Percentiles rank a stretch among this genome's conserved stretches.
These are phyloP conservation scores for Cladophialophora exuberans DNA, from an alignment of 2,329 filamentous ascomycete species.

Conservation along the genomic window DNA sequence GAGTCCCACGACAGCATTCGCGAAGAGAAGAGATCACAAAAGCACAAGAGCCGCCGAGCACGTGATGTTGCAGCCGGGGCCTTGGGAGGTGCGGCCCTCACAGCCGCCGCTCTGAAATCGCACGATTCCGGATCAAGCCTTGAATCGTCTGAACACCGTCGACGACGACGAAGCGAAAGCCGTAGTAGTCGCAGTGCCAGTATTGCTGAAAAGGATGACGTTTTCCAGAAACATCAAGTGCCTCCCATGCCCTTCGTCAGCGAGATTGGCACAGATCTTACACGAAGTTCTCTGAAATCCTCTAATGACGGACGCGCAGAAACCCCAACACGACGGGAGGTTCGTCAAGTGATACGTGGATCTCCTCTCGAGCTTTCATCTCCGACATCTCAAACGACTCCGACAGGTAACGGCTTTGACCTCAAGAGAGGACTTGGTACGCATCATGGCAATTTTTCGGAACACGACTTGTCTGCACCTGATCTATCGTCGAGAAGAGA, in stretches of 20 bases:
- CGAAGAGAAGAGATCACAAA: slow-evolving; percentile 56
- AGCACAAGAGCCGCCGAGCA: slow-evolving; percentile 53
- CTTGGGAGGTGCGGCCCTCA: slow-evolving; percentile 60
- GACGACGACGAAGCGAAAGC: slow-evolving; percentile 54
- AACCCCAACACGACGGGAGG: slow-evolving; percentile 66
- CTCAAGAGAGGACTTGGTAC: slow-evolving; percentile 66
- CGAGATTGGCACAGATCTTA: slow-evolving; percentile 83
- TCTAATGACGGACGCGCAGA: slow-evolving; percentile 74
- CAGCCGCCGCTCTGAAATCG: slow-evolving; percentile 64
- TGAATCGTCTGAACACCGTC: slow-evolving; percentile 44
- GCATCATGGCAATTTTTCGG: slow-evolving; percentile 63
- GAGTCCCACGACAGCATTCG: slow-evolving; percentile 51
- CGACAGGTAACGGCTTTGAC: slow-evolving; percentile 52
- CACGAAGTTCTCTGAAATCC: slow-evolving; percentile 82
- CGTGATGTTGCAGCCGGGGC: slow-evolving; percentile 60
- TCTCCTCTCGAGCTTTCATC: slow-evolving; percentile 58
- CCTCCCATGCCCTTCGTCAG: slow-evolving; percentile 89
- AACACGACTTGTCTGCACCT: slow-evolving; percentile 51
- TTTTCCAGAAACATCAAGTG: slow-evolving; percentile 59
- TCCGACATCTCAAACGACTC: slow-evolving; percentile 61
- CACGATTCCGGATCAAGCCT: slow-evolving; percentile 67
- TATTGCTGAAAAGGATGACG: slow-evolving; percentile 57
- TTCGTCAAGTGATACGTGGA: slow-evolving; percentile 67
- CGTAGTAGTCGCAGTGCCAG: slow-evolving; percentile 56
- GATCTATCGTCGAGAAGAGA: slow-evolving; percentile 42